phyloP scores from a whole-genome alignment of 164 flowering plant genomes.

The Liquidambar formosana region DNA sequence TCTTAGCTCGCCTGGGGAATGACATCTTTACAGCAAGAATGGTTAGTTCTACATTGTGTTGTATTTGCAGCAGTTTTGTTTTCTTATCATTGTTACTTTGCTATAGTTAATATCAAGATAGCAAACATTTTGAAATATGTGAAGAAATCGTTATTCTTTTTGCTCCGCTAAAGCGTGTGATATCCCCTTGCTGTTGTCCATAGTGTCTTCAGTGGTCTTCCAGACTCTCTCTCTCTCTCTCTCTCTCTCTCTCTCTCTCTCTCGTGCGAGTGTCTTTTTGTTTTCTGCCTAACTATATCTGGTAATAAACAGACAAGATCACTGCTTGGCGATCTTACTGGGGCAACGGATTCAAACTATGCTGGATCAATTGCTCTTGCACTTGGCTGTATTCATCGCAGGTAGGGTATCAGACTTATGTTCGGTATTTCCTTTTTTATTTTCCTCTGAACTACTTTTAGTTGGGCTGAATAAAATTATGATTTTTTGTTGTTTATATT shows the following conservation, averaged over 20 bases:
- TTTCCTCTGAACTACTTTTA: not conserved
- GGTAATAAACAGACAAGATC: constrained; percentile 53
- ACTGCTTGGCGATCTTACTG: constrained; percentile 68
- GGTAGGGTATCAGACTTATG: constrained; percentile 38
- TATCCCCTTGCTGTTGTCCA: not conserved
- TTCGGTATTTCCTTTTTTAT: not conserved
- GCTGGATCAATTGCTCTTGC: constrained; percentile 85
- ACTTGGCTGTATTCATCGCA: constrained; percentile 94
- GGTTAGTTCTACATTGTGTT: constrained; percentile 47
- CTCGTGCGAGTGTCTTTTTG: not conserved
- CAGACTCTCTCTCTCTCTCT: not conserved
- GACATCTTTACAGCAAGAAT: constrained; percentile 86
- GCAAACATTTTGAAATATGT: no score
- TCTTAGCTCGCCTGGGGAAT: constrained; percentile 89
- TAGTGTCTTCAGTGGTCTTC: not conserved
- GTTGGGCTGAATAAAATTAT: not conserved
- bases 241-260: not conserved
- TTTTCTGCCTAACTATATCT: not conserved
- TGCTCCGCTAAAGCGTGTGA: not conserved
- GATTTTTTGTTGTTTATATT: not conserved
- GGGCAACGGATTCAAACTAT: constrained; percentile 58
- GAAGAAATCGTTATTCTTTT: no score
- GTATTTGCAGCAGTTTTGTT: constrained; percentile 3
- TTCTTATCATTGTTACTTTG: not conserved
- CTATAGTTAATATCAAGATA: no score